These are phyloP conservation scores for Pestalotiopsis fici DNA, from an alignment of 2,329 filamentous ascomycete genomes.

Conservation along the genomic window DNA sequence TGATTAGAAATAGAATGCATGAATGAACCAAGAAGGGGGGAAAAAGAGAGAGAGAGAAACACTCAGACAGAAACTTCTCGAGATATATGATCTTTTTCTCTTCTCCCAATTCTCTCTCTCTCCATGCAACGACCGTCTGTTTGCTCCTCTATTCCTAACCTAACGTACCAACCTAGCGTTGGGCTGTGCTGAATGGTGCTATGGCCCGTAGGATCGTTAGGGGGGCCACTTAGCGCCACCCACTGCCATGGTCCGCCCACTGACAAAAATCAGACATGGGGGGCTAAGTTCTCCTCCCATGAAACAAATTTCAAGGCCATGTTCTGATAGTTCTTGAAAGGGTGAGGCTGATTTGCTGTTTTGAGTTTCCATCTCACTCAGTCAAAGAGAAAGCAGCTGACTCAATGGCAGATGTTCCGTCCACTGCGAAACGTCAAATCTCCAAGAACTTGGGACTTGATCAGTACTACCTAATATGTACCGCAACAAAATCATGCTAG, in stretches of 20 bases:
- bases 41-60: background rate
- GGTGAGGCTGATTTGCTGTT: background rate
- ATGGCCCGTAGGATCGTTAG: background rate
- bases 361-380: background rate
- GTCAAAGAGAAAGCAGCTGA: too few species aligned
- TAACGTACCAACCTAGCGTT: background rate
- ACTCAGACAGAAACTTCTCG: background rate
- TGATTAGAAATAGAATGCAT: background rate
- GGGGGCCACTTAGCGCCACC: background rate
- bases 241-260: background rate
- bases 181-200: background rate
- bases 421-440: too few species aligned
- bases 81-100: background rate
- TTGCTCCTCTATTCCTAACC: background rate
- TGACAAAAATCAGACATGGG: background rate
- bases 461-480: too few species aligned
- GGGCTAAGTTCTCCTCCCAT: background rate
- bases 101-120: background rate
- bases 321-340: background rate
- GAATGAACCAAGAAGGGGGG: background rate
- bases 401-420: too few species aligned
- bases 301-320: background rate
- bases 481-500: too few species aligned
- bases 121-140: background rate
- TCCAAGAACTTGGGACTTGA: too few species aligned